Percentiles rank a stretch among this genome's conserved stretches.
These are phyloP conservation scores for Neurospora sp. DNA, from an alignment of 495 filamentous ascomycete genomes.

Conservation along the genomic window DNA sequence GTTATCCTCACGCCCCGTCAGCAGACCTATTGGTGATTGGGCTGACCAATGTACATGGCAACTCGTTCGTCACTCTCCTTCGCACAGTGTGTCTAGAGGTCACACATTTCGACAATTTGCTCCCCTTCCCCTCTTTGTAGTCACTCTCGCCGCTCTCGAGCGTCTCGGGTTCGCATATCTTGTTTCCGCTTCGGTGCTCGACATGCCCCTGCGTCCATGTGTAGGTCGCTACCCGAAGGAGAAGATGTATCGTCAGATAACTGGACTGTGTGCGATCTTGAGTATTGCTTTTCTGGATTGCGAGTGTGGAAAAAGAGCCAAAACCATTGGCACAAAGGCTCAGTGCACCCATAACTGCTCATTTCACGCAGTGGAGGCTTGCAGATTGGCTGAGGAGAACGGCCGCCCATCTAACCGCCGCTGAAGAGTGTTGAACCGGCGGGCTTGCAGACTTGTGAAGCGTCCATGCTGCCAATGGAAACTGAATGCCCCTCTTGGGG, in stretches of 20 bases:
- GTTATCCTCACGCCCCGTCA: neutral
- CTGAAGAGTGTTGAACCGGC: neutral
- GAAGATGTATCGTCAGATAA: neutral
- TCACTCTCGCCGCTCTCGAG: neutral
- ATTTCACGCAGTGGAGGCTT: neutral
- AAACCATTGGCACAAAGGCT: neutral
- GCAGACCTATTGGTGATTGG: neutral
- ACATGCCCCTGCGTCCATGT: neutral
- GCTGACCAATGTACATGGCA: neutral
- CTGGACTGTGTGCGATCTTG: neutral
- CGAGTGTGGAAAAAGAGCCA: neutral
- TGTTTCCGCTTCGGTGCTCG: neutral
- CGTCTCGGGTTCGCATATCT: neutral
- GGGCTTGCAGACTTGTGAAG: neutral
- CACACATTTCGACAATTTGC: neutral
- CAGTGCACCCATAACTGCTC: neutral
- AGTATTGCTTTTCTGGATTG: neutral
- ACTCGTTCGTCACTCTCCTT: neutral
- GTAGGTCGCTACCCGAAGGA: neutral
- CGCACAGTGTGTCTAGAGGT: neutral
- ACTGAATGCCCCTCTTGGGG: neutral
- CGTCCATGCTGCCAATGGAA: neutral
- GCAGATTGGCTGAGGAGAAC: neutral
- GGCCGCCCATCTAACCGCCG: neutral
- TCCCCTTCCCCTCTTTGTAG: neutral